A percentile compares a stretch with the other conserved stretches of the same genome.
phyloP scores from a whole-genome alignment of 2,329 filamentous ascomycete genomes.

The Shiraia bambusicola region DNA sequence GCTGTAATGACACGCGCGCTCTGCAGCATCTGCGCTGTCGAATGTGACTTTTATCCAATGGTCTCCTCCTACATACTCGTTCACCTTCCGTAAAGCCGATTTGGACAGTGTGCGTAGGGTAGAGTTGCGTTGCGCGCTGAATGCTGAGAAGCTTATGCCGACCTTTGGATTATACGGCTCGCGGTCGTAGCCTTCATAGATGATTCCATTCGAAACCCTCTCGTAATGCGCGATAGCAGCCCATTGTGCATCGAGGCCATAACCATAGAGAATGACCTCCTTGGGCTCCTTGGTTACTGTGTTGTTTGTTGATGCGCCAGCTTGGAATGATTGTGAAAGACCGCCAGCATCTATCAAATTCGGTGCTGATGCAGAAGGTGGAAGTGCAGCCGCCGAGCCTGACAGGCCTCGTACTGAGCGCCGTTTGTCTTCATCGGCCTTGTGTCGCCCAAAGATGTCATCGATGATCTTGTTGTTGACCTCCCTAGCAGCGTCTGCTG shows the following conservation, averaged over 20 bases:
- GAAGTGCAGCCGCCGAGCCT: constrained; percentile 24
- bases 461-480: constrained; percentile 51
- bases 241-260: constrained; percentile 69
- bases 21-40: constrained; percentile 51
- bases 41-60: constrained; percentile 77
- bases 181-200: constrained; percentile 92
- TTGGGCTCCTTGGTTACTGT: constrained; percentile 58
- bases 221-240: constrained; percentile 89
- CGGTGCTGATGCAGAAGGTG: constrained; percentile 34
- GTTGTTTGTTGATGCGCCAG: constrained; percentile 38
- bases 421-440: constrained; percentile 33
- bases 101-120: constrained; percentile 67
- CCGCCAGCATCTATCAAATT: constrained; percentile 36
- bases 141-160: constrained; percentile 56
- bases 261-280: constrained; percentile 85
- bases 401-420: constrained; percentile 25
- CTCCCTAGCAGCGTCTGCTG: constrained; percentile 54
- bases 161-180: constrained; percentile 75
- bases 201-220: constrained; percentile 72
- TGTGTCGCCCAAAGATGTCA: constrained; percentile 47
- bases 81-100: constrained; percentile 76
- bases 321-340: constrained; percentile 28
- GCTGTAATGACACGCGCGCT: constrained; percentile 50
- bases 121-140: constrained; percentile 68
- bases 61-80: constrained; percentile 76